Evolutionary conservation across 2,329 filamentous ascomycete species (phyloP), one percentile per base, ranked within the genome.

Genomic region (Rhytidhysteron rufulum): DNA sequence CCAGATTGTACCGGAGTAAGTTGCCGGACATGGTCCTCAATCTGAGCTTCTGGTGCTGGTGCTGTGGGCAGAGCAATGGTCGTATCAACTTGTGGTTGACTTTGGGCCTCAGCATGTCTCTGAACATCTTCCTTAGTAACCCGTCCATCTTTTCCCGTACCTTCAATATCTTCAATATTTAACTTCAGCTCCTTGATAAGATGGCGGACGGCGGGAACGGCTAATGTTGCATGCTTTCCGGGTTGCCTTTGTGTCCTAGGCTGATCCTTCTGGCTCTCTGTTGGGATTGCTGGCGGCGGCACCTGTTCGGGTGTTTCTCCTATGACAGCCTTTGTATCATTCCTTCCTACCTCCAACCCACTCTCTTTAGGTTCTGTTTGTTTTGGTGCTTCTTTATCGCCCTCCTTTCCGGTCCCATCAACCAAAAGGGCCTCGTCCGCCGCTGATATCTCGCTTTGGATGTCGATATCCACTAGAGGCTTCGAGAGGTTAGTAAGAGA

Each of bases 381-480:
- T 9, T 20, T n/a, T 29, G 15, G 13, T 13, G 35, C 30, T 15
- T 51, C 45, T 37, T 53, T 51, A 25, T 51, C 48, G 17, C 54
- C 42, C 35, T 54, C 56, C 32, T 57, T 61, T 21, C 45, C 52
- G 24, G 52, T 50, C 31, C 45, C 60, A 35, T 65, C 58, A 43
- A 68, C 60, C 17, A 62, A 51, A 9, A 69, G 58, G 35, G 62
- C 67, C 52, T 67, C 63, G 51, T 85, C 80, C 45, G 81, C 81
- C 38, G 79, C 71, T 48, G 80, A 83, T 49, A 83, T 82, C 27
- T 83, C 84, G 43, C 86, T 86, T 56, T 88, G 81, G 50, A 96
- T 90, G 65, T 97, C 91, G 47, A 97, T 96, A 60, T 97, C 91
- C 49, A 95, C 85, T 58, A 96, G 82, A 11, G 90, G 85, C 79